These are phyloP conservation scores for Lipomyces sp. DNA, from an alignment of 805 yeast genomes.

Conservation along the genomic window DNA sequence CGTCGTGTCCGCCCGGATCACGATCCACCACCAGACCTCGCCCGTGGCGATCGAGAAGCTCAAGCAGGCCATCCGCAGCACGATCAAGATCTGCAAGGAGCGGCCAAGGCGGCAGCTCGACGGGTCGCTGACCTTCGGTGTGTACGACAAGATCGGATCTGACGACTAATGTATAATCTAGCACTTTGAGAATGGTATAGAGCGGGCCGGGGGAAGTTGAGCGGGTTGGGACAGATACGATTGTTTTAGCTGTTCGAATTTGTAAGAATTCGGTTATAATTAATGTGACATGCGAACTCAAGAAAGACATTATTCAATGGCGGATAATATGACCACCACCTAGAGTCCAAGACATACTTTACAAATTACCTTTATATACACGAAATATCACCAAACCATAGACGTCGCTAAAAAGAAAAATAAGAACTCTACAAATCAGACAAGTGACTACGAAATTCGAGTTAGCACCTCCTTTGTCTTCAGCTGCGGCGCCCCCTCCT, in stretches of 20 bases:
- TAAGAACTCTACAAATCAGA: background rate
- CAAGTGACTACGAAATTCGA: too few species aligned
- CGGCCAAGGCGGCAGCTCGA: background rate
- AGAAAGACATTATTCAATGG: too few species aligned
- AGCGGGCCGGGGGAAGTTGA: too few species aligned
- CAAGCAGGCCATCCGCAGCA: conserved; percentile 44
- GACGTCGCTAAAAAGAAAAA: background rate
- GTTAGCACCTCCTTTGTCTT: too few species aligned
- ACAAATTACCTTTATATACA: background rate
- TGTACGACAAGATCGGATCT: conserved; percentile 13
- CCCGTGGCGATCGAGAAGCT: conserved; percentile 54
- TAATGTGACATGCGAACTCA: background rate
- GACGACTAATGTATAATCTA: background rate
- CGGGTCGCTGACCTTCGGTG: conserved; percentile 7
- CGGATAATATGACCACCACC: too few species aligned
- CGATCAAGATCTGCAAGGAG: conserved; percentile 17
- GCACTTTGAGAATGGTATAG: too few species aligned
- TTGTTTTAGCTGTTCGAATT: too few species aligned
- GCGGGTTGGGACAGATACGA: too few species aligned
- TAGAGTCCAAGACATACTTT: too few species aligned
- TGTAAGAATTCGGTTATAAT: background rate
- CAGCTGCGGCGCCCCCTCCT: background rate
- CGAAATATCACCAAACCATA: background rate
- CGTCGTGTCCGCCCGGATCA: conserved; percentile 69
- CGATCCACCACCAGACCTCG: conserved; percentile 71